These are phyloP conservation scores for Colletotrichum viniferum DNA, from an alignment of 2,329 filamentous ascomycete species.

Conservation along the genomic window DNA sequence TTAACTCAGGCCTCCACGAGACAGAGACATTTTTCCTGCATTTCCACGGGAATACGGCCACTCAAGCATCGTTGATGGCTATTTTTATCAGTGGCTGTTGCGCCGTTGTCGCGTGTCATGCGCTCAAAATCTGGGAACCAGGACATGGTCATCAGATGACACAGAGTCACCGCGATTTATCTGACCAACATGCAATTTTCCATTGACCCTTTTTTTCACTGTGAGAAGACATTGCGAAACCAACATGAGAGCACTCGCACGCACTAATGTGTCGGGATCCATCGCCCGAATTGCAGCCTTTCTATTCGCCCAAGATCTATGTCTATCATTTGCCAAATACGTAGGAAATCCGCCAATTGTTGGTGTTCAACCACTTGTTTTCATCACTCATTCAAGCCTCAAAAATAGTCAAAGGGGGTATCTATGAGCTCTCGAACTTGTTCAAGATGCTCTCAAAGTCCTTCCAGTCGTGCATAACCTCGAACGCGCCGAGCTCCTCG, in stretches of 20 bases:
- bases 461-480: constrained; percentile 22
- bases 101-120: not conserved
- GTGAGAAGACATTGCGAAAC: fast-evolving
- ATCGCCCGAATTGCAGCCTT: not conserved
- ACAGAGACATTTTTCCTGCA: not conserved
- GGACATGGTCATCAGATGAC: not conserved
- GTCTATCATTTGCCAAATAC: not conserved
- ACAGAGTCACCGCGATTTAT: not conserved
- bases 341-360: not conserved
- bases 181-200: not conserved
- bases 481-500: constrained; percentile 19
- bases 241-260: not conserved
- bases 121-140: not conserved
- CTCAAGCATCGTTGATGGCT: not conserved
- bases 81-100: not conserved
- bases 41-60: not conserved
- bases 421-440: constrained; percentile 22
- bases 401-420: not conserved
- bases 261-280: not conserved
- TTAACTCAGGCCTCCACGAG: not conserved
- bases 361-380: not conserved
- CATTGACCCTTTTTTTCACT: fast-evolving
- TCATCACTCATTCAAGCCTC: not conserved
- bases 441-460: constrained; percentile 21
- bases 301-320: constrained; percentile 2